These are phyloP conservation scores for Acanthamoeba lenticulata DNA, from an alignment of 208 protist genomes.

Conservation along the genomic window DNA sequence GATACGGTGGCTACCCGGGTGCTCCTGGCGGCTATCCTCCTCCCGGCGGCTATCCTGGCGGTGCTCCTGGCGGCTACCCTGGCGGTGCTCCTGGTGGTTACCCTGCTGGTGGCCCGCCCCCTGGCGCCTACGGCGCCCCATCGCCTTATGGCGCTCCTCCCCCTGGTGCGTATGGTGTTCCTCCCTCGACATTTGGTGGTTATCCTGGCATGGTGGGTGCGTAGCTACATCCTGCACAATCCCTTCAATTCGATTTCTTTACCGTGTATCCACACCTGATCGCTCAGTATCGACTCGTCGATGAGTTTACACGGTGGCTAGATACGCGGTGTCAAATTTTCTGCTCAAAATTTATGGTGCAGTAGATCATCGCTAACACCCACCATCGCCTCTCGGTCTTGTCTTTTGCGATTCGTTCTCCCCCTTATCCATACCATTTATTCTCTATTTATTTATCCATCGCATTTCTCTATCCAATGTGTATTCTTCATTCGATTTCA, in stretches of 20 bases:
- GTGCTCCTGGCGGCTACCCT: neutral
- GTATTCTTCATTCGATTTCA: neutral
- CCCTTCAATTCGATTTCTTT: neutral
- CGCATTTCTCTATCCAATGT: neutral
- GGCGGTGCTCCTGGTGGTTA: neutral
- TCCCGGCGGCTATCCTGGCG: neutral
- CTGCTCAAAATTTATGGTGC: neutral
- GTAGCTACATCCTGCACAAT: neutral
- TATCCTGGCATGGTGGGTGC: neutral
- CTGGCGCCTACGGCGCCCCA: neutral
- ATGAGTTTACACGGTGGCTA: too few species aligned
- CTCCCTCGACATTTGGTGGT: neutral
- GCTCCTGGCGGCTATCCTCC: slow-evolving; percentile 43
- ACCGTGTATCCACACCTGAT: too few species aligned
- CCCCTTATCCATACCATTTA: neutral
- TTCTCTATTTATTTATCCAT: neutral
- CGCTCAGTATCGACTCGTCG: too few species aligned
- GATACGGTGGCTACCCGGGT: neutral
- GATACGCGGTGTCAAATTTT: neutral
- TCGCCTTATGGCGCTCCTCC: slow-evolving; percentile 22
- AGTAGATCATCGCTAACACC: neutral
- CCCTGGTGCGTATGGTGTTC: neutral
- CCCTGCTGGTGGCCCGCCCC: slow-evolving; percentile 9
- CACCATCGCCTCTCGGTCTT: neutral
- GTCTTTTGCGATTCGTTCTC: neutral